These are phyloP conservation scores for Populus davidiana DNA, from an alignment of 345 rosid genomes.

Conservation along the genomic window DNA sequence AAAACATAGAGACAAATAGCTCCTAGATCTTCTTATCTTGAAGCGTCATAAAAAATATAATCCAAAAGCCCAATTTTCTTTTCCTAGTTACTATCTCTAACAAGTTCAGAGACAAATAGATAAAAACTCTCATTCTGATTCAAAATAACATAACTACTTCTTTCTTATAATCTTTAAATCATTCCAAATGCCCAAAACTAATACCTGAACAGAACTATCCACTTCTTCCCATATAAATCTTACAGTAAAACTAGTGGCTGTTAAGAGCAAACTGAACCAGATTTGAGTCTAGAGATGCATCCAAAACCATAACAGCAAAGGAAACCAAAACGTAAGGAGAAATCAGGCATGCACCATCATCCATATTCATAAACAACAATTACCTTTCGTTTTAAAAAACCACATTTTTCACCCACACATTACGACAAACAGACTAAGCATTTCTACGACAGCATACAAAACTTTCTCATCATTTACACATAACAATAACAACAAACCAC, in stretches of 20 bases:
- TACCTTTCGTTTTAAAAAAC: not conserved
- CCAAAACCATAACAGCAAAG: not conserved
- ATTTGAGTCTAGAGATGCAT: not conserved
- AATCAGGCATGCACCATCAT: not conserved
- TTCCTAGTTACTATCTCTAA: not conserved
- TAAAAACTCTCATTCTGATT: not conserved
- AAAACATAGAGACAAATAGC: not conserved
- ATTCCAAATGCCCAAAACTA: not conserved
- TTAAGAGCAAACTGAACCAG: not conserved
- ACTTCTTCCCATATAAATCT: not conserved
- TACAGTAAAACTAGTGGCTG: not conserved
- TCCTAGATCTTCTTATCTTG: too few species aligned
- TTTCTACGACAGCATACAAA: not conserved
- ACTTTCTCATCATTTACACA: not conserved
- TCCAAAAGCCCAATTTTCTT: not conserved
- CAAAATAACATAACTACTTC: not conserved
- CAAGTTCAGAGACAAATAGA: not conserved
- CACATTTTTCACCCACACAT: not conserved
- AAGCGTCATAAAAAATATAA: not conserved
- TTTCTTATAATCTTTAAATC: not conserved
- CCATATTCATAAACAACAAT: not conserved
- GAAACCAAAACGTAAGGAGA: not conserved
- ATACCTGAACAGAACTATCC: not conserved
- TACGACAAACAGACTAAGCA: not conserved
- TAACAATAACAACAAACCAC: not conserved